Evolutionary conservation across 768 basidiomycete species (phyloP), one percentile per base, ranked within the genome.

Genomic region (Cystoderma amianthinum): DNA sequence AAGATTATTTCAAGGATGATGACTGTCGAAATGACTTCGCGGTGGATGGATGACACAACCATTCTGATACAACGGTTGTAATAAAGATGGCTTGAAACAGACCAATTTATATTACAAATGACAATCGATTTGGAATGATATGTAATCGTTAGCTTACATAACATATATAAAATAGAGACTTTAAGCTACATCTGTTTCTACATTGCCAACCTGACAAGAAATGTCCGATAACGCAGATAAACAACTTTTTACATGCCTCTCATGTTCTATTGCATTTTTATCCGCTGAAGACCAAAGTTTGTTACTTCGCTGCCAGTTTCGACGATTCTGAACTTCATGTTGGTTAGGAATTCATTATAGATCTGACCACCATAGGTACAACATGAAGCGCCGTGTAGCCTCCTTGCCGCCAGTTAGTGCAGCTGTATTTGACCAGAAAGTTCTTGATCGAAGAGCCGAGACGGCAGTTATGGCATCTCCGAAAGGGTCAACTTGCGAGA

Each of bases 331-430:
- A 16, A 6, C 4, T 17, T 32, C 18, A 43, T 33, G 5, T 19
- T 20, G 23, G 18, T 12, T 51, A 90, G 87, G 95, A 44, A 64
- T 67, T 0, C 96, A 99, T 58, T 97, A 95, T 61, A 79, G 81
- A 48, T 89, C 90, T 18, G 96, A 99, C 62, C 86, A 88, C 60
- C 96, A 99, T 66, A 73, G 93, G 40, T 99, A 99, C 65, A 99
- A 99, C 57, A 91, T 97, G 82, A 95, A 95, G 70, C 85, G 94
- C 48, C 81, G 92, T 20, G 87, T 98, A 13, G 94, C 95, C 2
- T 79, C 76, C 4, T 74, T 99, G 2, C 85, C 90, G 6, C 93
- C 95, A 2, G 80, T 99, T 53, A 82, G 79, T 44, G 76, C 72
- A 0, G 62, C 71, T 5, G 51, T 82, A 1, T 99, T 97, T 65